Percentiles rank a stretch among this genome's conserved stretches.
Conservation (phyloP, 306 rosid genomes). For the Pterocarpus santalinus region DNA sequence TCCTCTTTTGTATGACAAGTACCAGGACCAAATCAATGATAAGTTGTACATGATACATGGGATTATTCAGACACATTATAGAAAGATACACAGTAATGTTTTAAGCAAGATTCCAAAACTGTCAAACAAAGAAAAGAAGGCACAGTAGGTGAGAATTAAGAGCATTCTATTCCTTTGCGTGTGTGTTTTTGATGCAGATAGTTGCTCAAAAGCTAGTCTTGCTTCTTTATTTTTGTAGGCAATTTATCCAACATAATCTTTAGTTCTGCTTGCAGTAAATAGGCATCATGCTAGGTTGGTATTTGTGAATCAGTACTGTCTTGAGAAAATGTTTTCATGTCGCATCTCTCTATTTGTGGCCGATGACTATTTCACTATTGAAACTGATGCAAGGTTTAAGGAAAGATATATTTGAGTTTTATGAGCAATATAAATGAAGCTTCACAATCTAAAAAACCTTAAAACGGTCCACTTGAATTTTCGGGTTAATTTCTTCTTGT, state of each 20-base stretch:
- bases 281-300: slow-evolving; percentile 12
- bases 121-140: slow-evolving; percentile 82
- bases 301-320: slow-evolving; percentile 9
- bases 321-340: background rate
- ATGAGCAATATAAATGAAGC: slow-evolving; percentile 9
- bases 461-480: slow-evolving; percentile 3
- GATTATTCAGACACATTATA: slow-evolving; percentile 58
- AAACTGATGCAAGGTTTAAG: slow-evolving; percentile 8
- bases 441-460: background rate
- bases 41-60: slow-evolving; percentile 62
- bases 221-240: slow-evolving; percentile 18
- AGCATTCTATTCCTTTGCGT: slow-evolving; percentile 37
- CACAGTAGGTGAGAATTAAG: slow-evolving; percentile 66
- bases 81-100: slow-evolving; percentile 63
- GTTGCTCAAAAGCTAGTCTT: slow-evolving; percentile 35
- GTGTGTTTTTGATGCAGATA: slow-evolving; percentile 36
- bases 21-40: slow-evolving; percentile 73
- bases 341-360: slow-evolving; percentile 15
- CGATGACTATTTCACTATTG: background rate
- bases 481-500: slow-evolving; percentile 36
- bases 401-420: slow-evolving; percentile 11
- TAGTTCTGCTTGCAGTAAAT: slow-evolving; percentile 32
- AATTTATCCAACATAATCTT: slow-evolving; percentile 22
- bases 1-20: slow-evolving; percentile 90
- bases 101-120: slow-evolving; percentile 71